Percentiles rank a stretch among this genome's conserved stretches.
These are phyloP conservation scores for Hordeum vulgare DNA, from an alignment of 176 grass and related monocot genomes.

Conservation along the genomic window DNA sequence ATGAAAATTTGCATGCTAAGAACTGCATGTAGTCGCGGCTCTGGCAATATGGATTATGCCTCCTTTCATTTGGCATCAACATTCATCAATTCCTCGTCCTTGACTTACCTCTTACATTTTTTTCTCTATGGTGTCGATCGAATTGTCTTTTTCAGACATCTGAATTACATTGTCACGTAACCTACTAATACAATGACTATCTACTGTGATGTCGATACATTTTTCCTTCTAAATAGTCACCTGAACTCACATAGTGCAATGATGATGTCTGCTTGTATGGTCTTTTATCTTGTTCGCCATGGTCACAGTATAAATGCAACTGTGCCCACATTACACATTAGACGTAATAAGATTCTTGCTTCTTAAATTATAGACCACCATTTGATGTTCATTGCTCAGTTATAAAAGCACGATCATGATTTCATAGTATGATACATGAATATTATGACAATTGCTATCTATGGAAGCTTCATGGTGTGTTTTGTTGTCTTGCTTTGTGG, in stretches of 20 bases:
- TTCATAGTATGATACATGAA: background rate
- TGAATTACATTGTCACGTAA: background rate
- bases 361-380: background rate
- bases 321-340: background rate
- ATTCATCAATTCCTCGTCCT: background rate
- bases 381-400: background rate
- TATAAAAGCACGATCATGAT: background rate
- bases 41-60: background rate
- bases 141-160: background rate
- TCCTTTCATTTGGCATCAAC: conserved; percentile 10
- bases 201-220: background rate
- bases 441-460: background rate
- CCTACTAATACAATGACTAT: background rate
- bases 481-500: background rate
- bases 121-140: background rate
- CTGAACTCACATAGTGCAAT: background rate
- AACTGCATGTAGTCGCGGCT: background rate
- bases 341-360: background rate
- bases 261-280: background rate
- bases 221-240: background rate
- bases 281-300: background rate
- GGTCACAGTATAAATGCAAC: background rate
- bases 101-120: background rate
- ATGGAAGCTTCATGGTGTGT: background rate
- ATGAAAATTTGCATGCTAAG: background rate